A percentile compares a stretch with the other conserved stretches of the same genome.
phyloP scores from a whole-genome alignment of 352 stramenopile genomes.

The Phytophthora pinifolia region DNA sequence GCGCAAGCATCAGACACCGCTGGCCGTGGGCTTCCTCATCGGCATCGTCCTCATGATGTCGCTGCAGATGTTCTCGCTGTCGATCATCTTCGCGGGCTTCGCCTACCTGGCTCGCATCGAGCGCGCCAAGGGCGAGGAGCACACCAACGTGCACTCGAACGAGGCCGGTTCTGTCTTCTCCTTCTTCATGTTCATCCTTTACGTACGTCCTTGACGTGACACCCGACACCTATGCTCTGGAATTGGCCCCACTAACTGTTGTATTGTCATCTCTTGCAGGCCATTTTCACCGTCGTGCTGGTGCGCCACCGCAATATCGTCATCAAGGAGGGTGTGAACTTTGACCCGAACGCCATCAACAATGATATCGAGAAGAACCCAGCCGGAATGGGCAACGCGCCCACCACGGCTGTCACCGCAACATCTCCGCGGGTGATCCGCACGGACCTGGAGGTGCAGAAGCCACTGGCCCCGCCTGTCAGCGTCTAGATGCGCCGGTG shows the following conservation, averaged over 20 bases:
- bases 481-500: slow-evolving; percentile 47
- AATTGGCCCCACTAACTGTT: background rate
- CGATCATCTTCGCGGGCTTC: slow-evolving; percentile 70
- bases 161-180: slow-evolving; percentile 78
- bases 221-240: too few species aligned
- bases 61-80: slow-evolving; percentile 86
- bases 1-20: slow-evolving; percentile 85
- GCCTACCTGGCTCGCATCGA: slow-evolving; percentile 74
- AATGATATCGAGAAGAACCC: slow-evolving; percentile 54
- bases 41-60: slow-evolving; percentile 91
- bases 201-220: slow-evolving; percentile 45
- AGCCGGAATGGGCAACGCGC: slow-evolving; percentile 25
- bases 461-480: slow-evolving; percentile 61
- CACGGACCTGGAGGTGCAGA: slow-evolving; percentile 60
- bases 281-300: slow-evolving; percentile 62
- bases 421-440: slow-evolving; percentile 67
- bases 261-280: slow-evolving; percentile 26
- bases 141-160: slow-evolving; percentile 76
- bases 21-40: slow-evolving; percentile 90
- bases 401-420: slow-evolving; percentile 22
- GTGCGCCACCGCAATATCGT: slow-evolving; percentile 80
- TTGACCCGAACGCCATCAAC: slow-evolving; percentile 41
- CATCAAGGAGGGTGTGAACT: slow-evolving; percentile 67
- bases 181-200: slow-evolving; percentile 88
- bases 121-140: slow-evolving; percentile 47